phyloP scores from a whole-genome alignment of 208 protist species.

The Leishmania martiniquensis region DNA sequence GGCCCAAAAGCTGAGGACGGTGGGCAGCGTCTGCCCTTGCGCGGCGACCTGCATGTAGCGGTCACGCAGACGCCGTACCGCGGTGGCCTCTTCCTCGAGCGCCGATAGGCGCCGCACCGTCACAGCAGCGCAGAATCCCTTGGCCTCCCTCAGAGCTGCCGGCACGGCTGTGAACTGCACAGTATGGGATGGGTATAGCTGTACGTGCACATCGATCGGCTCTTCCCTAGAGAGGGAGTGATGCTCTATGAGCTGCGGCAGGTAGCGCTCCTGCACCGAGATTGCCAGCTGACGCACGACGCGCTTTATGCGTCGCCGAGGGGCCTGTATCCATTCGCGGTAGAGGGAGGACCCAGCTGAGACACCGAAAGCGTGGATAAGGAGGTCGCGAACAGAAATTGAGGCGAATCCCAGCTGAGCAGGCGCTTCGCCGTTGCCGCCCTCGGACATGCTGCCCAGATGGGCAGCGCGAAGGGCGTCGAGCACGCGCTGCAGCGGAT shows the following conservation, averaged over 20 bases:
- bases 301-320: conserved; percentile 34
- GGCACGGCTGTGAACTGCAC: conserved; percentile 1
- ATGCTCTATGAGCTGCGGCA: neutral
- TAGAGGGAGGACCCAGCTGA: conserved; percentile 45
- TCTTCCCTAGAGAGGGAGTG: neutral
- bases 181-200: conserved; percentile 42
- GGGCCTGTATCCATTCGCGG: conserved; percentile 48
- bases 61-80: conserved; percentile 24
- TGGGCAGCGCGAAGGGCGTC: conserved; percentile 6
- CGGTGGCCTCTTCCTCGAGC: conserved; percentile 37
- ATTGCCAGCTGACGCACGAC: conserved; percentile 18
- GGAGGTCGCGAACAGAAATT: neutral
- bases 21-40: conserved; percentile 67
- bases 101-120: conserved; percentile 43
- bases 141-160: conserved; percentile 3
- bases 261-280: conserved; percentile 17
- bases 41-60: conserved; percentile 57
- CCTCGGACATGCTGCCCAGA: neutral
- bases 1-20: conserved; percentile 65
- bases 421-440: neutral
- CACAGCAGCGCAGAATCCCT: conserved; percentile 48
- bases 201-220: conserved; percentile 64
- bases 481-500: conserved; percentile 22
- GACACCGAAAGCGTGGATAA: conserved; percentile 37
- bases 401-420: neutral